Evolutionary conservation across 345 rosid genomes (phyloP), one percentile per base, ranked within the genome.

Genomic region (Crucihimalaya himalaica): DNA sequence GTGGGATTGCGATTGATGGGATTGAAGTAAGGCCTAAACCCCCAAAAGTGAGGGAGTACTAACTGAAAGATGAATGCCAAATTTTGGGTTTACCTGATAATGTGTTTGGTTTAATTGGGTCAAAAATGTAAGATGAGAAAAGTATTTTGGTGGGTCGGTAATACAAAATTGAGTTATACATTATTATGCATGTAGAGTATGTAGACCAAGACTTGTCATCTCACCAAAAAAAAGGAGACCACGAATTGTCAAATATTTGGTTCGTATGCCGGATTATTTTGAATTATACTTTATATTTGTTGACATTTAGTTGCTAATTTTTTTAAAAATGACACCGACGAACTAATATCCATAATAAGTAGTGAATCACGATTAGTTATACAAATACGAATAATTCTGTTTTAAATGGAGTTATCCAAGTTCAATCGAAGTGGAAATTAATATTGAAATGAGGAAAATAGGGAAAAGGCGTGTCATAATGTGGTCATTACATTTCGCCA

Each of bases 1-100:
- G 93, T 58, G 98, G 87, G 32, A 79, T 93, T 63, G 47, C 78
- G 21, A 68, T 93, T 78, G 92, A 90, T 81, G 98, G 97, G 45
- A 80, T 88, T 73, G 93, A 93, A 79, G 66, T 90, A 0, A 84
- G 98, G 72, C 93, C 95, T 25, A 86, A 86, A 73, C 13, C 15
- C 15, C 18, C 29, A 31, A 2, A 52, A 56, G 14, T 32, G 29
- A 61, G 21, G 42, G 31, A 14, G 40, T 37, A 37, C 20, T 11
- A 45, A 8, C 18, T 8, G 6, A 35, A 63, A 23, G 18, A 75
- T 31, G 55, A n/a, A 18, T 50, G 31, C 56, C 46, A 42, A 43
- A 60, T 15, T 12, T 61, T 18, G 13, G 63, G 63, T 18, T 57
- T 13, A 23, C 21, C 8, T 57, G 23, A 20, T 46, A 5, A 34